Conservation (phyloP, 495 filamentous ascomycete species). For the Aspergillus haitiensis region DNA sequence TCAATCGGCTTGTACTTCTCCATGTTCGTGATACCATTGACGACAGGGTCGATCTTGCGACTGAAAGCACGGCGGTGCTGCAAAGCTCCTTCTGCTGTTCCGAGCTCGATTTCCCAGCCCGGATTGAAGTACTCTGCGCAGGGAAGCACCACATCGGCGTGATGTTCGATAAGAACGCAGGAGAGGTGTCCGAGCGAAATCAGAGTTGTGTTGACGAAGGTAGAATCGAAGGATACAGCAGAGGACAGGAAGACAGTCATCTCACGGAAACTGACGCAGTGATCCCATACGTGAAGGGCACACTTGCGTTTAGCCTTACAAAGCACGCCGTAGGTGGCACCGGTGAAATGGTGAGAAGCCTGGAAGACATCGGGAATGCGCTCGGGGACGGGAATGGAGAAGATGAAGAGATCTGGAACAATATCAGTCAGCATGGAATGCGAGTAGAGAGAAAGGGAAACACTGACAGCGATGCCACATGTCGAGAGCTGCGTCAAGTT, state of each 20-base stretch:
- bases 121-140: conserved; percentile 68
- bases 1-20: conserved; percentile 58
- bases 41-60: conserved; percentile 64
- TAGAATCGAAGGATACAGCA: conserved; percentile 53
- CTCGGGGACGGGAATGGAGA: conserved; percentile 62
- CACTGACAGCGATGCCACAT: conserved; percentile 55
- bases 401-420: conserved; percentile 57
- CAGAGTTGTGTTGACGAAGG: conserved; percentile 44
- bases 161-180: conserved; percentile 57
- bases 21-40: conserved; percentile 67
- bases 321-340: conserved; percentile 62
- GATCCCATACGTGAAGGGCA: conserved; percentile 66
- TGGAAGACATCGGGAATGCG: conserved; percentile 64
- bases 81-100: conserved; percentile 54
- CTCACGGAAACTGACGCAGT: conserved; percentile 64
- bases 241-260: conserved; percentile 40
- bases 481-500: conserved; percentile 56
- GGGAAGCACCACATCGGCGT: conserved; percentile 63
- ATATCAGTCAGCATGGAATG: not conserved
- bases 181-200: conserved; percentile 27
- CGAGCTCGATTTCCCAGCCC: conserved; percentile 66
- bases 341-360: conserved; percentile 61
- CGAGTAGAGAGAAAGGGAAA: not conserved
- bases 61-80: conserved; percentile 57
- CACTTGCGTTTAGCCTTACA: conserved; percentile 61